phyloP scores from a whole-genome alignment of 1,284 basidiomycete genomes.

The Pseudozyma hubeiensis region DNA sequence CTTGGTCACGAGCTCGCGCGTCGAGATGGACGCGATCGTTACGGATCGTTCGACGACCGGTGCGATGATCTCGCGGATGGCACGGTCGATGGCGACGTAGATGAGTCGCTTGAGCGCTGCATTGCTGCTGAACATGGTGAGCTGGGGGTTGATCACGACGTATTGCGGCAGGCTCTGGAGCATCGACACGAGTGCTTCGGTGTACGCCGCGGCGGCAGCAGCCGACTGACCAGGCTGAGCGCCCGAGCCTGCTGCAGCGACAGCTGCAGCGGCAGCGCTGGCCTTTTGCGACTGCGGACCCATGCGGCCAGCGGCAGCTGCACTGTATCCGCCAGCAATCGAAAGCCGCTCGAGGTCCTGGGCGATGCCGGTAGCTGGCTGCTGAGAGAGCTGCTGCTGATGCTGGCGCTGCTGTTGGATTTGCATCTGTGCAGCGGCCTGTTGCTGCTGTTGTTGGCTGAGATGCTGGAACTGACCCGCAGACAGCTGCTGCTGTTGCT shows the following conservation, averaged over 20 bases:
- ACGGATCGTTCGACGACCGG: constrained; percentile 99
- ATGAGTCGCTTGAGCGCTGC: constrained; percentile 90
- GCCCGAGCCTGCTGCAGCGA: constrained; percentile 46
- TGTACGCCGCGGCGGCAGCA: constrained; percentile 68
- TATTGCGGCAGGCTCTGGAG: constrained; percentile 79
- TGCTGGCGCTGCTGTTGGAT: constrained; percentile 49
- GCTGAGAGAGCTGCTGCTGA: constrained; percentile 49
- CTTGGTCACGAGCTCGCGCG: constrained; percentile 92
- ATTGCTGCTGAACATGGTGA: constrained; percentile 78
- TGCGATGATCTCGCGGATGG: constrained; percentile 96
- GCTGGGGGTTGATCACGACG: constrained; percentile 79
- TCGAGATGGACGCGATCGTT: constrained; percentile 97
- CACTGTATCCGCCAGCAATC: constrained; percentile 43
- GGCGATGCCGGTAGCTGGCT: constrained; percentile 46
- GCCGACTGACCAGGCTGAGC: constrained; percentile 45
- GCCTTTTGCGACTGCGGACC: constrained; percentile 46
- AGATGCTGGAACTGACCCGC: constrained; percentile 47
- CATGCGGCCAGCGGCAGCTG: constrained; percentile 35
- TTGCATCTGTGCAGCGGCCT: constrained; percentile 39
- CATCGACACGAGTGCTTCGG: constrained; percentile 76
- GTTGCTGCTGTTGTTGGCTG: constrained; percentile 52
- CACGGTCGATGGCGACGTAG: constrained; percentile 89
- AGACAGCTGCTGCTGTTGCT: constrained; percentile 27
- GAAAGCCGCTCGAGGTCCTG: constrained; percentile 59
- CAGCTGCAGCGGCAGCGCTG: constrained; percentile 43